A percentile compares a stretch with the other conserved stretches of the same genome.
phyloP scores from a whole-genome alignment of 805 yeast genomes.

The Pichia insulana region DNA sequence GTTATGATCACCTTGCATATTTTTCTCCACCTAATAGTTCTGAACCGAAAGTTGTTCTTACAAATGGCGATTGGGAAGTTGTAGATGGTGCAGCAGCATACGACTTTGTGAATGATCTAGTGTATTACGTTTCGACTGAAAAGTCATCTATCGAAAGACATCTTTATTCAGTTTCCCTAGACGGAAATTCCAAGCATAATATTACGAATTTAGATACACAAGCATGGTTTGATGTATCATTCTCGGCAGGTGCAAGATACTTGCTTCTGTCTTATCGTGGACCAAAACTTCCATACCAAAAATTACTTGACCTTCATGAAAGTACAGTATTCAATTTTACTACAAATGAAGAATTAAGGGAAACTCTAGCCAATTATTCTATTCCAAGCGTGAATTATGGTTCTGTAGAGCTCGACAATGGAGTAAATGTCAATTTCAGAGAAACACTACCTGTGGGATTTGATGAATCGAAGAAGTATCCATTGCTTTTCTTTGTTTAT shows the following conservation, averaged over 20 bases:
- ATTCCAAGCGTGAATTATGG: slow-evolving; percentile 50
- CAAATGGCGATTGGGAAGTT: slow-evolving; percentile 88
- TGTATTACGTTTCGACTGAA: slow-evolving; percentile 66
- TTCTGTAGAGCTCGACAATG: slow-evolving; percentile 38
- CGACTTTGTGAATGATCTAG: slow-evolving; percentile 43
- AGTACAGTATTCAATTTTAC: slow-evolving; percentile 34
- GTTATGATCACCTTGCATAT: slow-evolving; percentile 72
- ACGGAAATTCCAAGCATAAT: slow-evolving; percentile 33
- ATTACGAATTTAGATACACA: slow-evolving; percentile 45
- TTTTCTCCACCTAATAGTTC: slow-evolving; percentile 61
- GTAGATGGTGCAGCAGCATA: slow-evolving; percentile 58
- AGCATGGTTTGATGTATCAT: slow-evolving; percentile 65
- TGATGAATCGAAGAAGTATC: slow-evolving; percentile 54
- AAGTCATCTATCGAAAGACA: slow-evolving; percentile 80
- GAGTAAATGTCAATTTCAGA: slow-evolving; percentile 42
- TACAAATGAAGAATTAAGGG: slow-evolving; percentile 35
- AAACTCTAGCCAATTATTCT: slow-evolving; percentile 35
- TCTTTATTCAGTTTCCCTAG: slow-evolving; percentile 58
- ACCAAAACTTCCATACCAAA: slow-evolving; percentile 74
- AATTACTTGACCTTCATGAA: slow-evolving; percentile 47
- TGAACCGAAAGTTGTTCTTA: slow-evolving; percentile 44
- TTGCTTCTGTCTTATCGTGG: slow-evolving; percentile 66
- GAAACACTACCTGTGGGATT: slow-evolving; percentile 77
- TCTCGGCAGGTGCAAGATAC: slow-evolving; percentile 72
- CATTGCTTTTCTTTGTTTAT: slow-evolving; percentile 81